A percentile compares a stretch with the other conserved stretches of the same genome.
Evolutionary conservation across 371 early-diverging fungal genomes (phyloP).

Genomic region (Apophysomyces trapeziformis): DNA sequence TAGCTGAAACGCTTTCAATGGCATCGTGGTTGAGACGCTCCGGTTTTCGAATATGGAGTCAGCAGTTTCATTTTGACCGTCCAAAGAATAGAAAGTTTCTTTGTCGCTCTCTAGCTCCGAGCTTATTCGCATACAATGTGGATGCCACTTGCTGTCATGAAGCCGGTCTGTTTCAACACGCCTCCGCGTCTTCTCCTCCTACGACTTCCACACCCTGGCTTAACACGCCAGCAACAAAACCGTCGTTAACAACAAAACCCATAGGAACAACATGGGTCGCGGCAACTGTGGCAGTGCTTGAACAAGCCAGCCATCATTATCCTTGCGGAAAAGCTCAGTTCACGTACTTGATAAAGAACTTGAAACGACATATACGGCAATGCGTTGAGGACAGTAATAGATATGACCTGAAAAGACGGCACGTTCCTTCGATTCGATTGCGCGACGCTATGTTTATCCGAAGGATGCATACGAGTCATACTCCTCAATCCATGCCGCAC

Average conservation of each 20-base stretch:
- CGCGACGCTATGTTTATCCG: neutral
- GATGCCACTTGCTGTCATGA: slow-evolving; percentile 24
- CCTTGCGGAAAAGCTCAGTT: neutral
- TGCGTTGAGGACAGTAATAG: neutral
- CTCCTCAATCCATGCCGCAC: neutral
- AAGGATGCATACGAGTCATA: slow-evolving; percentile 13
- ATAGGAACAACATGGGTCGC: neutral
- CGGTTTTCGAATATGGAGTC: slow-evolving; percentile 3
- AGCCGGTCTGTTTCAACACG: slow-evolving; percentile 11
- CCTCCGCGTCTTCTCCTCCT: neutral
- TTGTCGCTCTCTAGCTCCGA: slow-evolving; percentile 24
- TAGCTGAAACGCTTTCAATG: slow-evolving; percentile 3
- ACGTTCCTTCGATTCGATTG: neutral
- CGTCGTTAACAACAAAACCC: neutral
- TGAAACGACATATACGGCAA: neutral
- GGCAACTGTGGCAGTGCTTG: neutral
- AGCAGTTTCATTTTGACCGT: neutral
- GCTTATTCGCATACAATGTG: slow-evolving; percentile 22
- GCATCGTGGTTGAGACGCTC: slow-evolving; percentile 3
- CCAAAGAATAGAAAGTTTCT: slow-evolving; percentile 12
- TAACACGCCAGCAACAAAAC: neutral
- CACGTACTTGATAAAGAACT: neutral
- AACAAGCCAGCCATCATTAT: neutral
- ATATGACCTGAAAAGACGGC: neutral
- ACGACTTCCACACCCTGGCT: slow-evolving; percentile 1